Evolutionary conservation across 768 basidiomycete species (phyloP).

Genomic region (Strobilomyces echinocephalus): DNA sequence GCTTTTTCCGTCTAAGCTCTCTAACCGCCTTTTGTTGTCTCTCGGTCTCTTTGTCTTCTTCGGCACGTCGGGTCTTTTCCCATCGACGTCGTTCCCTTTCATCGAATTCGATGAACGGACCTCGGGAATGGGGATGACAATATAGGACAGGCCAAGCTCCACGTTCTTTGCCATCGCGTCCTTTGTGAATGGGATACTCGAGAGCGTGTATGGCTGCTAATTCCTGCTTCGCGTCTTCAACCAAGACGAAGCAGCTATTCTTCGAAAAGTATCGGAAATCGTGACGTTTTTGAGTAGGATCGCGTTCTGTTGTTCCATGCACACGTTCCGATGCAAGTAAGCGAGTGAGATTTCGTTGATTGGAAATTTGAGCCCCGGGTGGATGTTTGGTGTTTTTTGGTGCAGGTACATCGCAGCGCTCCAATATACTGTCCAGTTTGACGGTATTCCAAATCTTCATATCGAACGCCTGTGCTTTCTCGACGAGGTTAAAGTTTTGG

Average conservation of each 20-base stretch:
- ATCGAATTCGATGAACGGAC: slow-evolving; percentile 73
- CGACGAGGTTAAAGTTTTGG: slow-evolving; percentile 47
- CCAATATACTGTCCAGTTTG: slow-evolving; percentile 69
- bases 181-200: slow-evolving; percentile 64
- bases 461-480: slow-evolving; percentile 62
- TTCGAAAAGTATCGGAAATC: slow-evolving; percentile 85
- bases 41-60: slow-evolving; percentile 35
- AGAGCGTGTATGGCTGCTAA: slow-evolving; percentile 79
- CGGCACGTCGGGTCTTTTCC: slow-evolving; percentile 48
- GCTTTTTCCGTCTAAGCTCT: slow-evolving; percentile 27
- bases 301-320: slow-evolving; percentile 85
- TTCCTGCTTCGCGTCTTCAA: slow-evolving; percentile 86
- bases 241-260: slow-evolving; percentile 71
- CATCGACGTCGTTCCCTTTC: slow-evolving; percentile 66
- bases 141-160: slow-evolving; percentile 81
- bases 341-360: slow-evolving; percentile 49
- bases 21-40: slow-evolving; percentile 23
- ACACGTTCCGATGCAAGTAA: slow-evolving; percentile 78
- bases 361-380: slow-evolving; percentile 26
- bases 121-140: slow-evolving; percentile 68
- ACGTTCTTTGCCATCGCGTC: slow-evolving; percentile 47
- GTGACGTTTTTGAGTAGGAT: slow-evolving; percentile 80
- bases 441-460: slow-evolving; percentile 84
- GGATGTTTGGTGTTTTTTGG: slow-evolving; percentile 26
- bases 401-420: slow-evolving; percentile 52